Evolutionary conservation across 345 rosid genomes (phyloP).

Genomic region (Eucalyptus albens): DNA sequence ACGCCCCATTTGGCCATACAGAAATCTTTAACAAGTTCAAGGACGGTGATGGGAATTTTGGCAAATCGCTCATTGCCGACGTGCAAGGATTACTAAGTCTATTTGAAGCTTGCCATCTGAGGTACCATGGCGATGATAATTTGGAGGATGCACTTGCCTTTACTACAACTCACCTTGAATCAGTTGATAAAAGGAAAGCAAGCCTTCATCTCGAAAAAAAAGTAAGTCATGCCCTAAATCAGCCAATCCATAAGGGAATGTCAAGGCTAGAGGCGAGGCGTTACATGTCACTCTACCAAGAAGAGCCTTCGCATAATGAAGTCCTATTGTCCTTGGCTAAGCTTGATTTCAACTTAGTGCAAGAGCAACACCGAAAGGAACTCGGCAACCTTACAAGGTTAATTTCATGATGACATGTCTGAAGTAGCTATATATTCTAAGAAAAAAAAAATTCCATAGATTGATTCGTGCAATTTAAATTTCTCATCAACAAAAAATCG

Average conservation of each 20-base stretch:
- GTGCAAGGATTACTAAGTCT: too few relatives aligned
- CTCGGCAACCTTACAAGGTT: background rate
- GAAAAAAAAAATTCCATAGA: rapidly evolving
- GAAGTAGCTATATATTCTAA: too few relatives aligned
- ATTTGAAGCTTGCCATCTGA: background rate
- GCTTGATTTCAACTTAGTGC: slow-evolving; percentile 2
- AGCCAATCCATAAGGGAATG: too few relatives aligned
- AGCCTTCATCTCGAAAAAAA: background rate
- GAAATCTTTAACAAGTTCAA: background rate
- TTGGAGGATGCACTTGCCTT: background rate
- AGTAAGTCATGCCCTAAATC: too few relatives aligned
- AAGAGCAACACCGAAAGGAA: background rate
- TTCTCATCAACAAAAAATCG: rapidly evolving
- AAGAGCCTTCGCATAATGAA: background rate
- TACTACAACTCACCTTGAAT: background rate
- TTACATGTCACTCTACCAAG: background rate
- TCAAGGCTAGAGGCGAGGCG: too few relatives aligned
- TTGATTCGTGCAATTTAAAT: too few relatives aligned
- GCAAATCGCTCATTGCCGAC: rapidly evolving
- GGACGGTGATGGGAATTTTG: too few relatives aligned
- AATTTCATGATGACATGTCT: background rate
- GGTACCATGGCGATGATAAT: slow-evolving; percentile 1
- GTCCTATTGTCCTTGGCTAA: background rate
- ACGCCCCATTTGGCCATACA: background rate
- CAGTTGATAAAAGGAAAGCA: background rate